Evolutionary conservation across 2,329 filamentous ascomycete species (phyloP), one percentile per base, ranked within the genome.

Genomic region (Zasmidium citrigriseum): DNA sequence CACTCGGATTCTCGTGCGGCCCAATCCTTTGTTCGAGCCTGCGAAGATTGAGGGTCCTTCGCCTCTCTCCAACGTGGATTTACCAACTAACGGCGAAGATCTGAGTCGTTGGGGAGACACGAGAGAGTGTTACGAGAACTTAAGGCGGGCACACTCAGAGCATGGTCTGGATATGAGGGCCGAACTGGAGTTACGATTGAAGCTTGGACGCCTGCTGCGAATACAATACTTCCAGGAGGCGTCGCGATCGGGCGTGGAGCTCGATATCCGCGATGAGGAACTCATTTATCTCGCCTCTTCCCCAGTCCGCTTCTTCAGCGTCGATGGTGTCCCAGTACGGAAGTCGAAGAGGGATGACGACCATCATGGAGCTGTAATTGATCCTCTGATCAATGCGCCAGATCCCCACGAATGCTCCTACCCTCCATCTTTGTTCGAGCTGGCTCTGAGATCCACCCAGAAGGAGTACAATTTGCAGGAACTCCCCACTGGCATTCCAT

Each of bases 21-120:
- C 87, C 0, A 91, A 90, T 66, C 84, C 84, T 0, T 86, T 89
- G 23, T 3, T 66, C 18, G 60, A 66, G 48, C 67, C 66, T 14
- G 46, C 53, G 21, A 29, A 48, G 25, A 59, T 67, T n/a, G 54
- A 25, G 21, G 63, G 59, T n/a, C 46, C 58, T 21, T 64, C 58
- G 21, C 55, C 61, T 2, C 44, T 64, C 5, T 24, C 63, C 20
- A 38, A 14, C 34, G 4, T 41, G 34, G 4, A 11, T n/a, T 11
- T 41, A n/a, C 34, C 14, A 10, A 41, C 38, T 12, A 52, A 41
- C 34, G 18, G 24, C 21, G 55, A 57, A 14, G 52, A 58, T n/a
- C 53, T 66, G 12, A 56, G 58, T 27, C 51, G 62, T 11, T 61
- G 46, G 46, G 57, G 52, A 4, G 60, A 67, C 21, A 60, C 62